Evolutionary conservation across 2,329 filamentous ascomycete species (phyloP), one percentile per base, ranked within the genome.

Genomic region (Phaeosphaeriaceae sp.): DNA sequence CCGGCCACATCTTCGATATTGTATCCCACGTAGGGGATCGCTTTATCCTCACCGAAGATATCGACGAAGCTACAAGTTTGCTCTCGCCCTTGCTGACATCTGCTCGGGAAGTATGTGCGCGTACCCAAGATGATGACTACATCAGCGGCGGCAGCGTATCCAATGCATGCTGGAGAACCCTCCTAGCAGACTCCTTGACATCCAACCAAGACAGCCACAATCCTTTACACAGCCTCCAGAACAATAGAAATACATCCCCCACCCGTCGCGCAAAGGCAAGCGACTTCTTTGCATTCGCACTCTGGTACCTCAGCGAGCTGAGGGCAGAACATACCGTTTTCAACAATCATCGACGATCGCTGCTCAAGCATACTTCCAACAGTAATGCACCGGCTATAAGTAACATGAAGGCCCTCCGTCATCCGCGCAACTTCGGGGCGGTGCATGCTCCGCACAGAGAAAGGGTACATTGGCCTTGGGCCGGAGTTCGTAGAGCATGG

Each of bases 401-500:
- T 3, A 23, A 53, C 24, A 46, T 53, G 22, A n/a, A 21, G 10
- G 40, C 40, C n/a, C 24, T 46, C 58, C 10, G 30, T 54, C 49
- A 26, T 30, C 8, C 40, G 50, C n/a, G 56, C 56, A 40, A 54
- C 46, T 10, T 46, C 50, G 15, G 44, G 23, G 21, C 59, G 55
- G 1, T 52, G 55, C 23, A 32, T 58, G 26, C 50, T 62, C 23
- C 15, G 48, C 7, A 62, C 59, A 13, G 22, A 2, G 2, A 10
- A 52, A 17, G 52, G 49, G 2, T 28, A 54, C 17, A 19, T 59
- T 35, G 56, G 56, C 0, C 35, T 62, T 7, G 53, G 56, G 0
- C 56, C 59, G 1, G 53, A 44, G 15, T 22, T 32, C 6, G 46
- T 42, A 13, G n/a, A 30, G 17, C 23, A 48, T 6, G 53, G 53